phyloP scores from a whole-genome alignment of 257 asterid genomes.

The Nyctanthes arbortristis region DNA sequence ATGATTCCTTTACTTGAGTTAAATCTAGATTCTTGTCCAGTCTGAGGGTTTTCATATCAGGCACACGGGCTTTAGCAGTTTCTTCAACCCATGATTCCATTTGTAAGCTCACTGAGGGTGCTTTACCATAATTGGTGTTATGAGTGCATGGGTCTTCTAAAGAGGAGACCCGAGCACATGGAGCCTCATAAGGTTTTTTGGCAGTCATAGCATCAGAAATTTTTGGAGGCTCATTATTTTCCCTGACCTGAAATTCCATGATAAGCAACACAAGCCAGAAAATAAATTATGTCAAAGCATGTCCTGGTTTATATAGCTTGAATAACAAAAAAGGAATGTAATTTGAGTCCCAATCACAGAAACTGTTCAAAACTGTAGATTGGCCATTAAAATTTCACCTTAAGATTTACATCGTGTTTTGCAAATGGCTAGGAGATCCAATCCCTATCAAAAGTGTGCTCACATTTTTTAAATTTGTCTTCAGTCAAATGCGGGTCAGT shows the following conservation, averaged over 20 bases:
- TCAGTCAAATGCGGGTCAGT: conserved; percentile 16
- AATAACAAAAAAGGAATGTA: background rate
- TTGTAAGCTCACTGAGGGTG: conserved; percentile 31
- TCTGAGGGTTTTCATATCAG: conserved; percentile 41
- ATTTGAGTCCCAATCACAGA: background rate
- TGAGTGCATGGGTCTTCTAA: conserved; percentile 60
- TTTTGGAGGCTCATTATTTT: conserved; percentile 36
- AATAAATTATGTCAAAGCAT: background rate
- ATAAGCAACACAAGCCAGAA: background rate
- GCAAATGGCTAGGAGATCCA: conserved; percentile 1
- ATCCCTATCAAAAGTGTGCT: background rate
- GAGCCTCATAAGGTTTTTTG: conserved; percentile 55
- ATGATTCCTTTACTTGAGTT: conserved; percentile 56
- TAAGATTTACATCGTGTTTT: background rate
- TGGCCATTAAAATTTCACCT: background rate
- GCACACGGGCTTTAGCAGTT: conserved; percentile 44
- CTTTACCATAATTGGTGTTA: conserved; percentile 45
- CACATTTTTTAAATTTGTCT: background rate
- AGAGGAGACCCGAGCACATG: conserved; percentile 71
- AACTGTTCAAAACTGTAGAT: background rate
- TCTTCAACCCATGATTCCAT: conserved; percentile 26
- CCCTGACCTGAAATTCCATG: conserved; percentile 40
- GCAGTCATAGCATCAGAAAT: conserved; percentile 22
- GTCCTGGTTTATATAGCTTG: background rate
- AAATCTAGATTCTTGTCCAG: conserved; percentile 43